Conservation (phyloP, 2,329 filamentous ascomycete species). For the Ceratocystis destructans region DNA sequence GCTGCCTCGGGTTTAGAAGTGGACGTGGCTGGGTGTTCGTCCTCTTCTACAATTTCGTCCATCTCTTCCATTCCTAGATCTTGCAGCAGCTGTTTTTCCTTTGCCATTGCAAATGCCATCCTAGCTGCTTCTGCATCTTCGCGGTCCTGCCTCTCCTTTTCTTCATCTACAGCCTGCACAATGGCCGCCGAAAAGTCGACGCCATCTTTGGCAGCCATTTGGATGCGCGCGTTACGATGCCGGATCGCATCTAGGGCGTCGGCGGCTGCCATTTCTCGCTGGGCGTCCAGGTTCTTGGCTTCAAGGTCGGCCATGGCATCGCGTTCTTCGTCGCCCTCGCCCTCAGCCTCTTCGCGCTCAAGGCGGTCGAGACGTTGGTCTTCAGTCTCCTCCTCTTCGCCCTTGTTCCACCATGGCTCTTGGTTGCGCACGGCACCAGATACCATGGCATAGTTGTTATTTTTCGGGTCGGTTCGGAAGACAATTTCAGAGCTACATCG, state of each 20-base stretch:
- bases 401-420: conserved; percentile 65
- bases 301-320: conserved; percentile 95
- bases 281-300: conserved; percentile 82
- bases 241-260: conserved; percentile 93
- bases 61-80: conserved; percentile 32
- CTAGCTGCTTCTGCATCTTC: conserved; percentile 76
- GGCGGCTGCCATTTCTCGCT: conserved; percentile 89
- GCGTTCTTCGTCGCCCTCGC: conserved; percentile 52
- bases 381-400: conserved; percentile 61
- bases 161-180: conserved; percentile 42
- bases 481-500: conserved; percentile 76
- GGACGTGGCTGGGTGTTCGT: conserved; percentile 3
- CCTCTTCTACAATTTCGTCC: conserved; percentile 13
- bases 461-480: conserved; percentile 89
- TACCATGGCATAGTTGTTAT: conserved; percentile 75
- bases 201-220: conserved; percentile 57
- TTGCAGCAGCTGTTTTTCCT: conserved; percentile 40
- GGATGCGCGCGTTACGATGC: conserved; percentile 76
- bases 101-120: conserved; percentile 57
- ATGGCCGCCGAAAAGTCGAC: conserved; percentile 43
- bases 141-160: conserved; percentile 51
- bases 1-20: not conserved
- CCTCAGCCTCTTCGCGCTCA: conserved; percentile 57
- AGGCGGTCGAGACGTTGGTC: conserved; percentile 76
- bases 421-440: conserved; percentile 82